These are phyloP conservation scores for Euphorbia pulcherrima DNA, from an alignment of 345 rosid genomes.

Conservation along the genomic window DNA sequence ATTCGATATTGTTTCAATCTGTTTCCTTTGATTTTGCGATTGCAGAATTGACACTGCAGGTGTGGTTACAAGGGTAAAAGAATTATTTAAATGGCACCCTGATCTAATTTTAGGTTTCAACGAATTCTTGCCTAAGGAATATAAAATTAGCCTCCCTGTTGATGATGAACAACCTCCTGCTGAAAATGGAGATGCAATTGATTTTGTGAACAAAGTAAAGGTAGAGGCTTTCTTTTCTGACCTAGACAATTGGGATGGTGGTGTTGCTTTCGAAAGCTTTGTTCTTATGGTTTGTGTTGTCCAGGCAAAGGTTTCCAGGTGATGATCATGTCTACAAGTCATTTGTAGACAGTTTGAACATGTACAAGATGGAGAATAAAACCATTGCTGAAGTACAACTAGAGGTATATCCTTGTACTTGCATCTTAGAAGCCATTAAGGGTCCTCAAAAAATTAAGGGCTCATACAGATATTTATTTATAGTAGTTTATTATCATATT, in stretches of 20 bases:
- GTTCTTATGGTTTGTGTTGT: constrained; percentile 15
- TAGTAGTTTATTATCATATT: constrained; percentile 8
- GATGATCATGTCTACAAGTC: constrained; percentile 31
- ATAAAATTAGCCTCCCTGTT: constrained; percentile 29
- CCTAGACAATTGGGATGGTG: not conserved
- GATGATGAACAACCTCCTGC: constrained; percentile 31
- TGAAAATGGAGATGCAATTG: constrained; percentile 35
- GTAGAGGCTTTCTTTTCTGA: constrained; percentile 4
- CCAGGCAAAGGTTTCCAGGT: constrained; percentile 36
- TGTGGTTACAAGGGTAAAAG: constrained; percentile 34
- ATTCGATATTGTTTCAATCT: not conserved
- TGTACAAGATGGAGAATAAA: constrained; percentile 34
- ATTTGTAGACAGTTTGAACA: constrained; percentile 32
- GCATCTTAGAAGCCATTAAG: no score
- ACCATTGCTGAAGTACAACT: constrained; percentile 33
- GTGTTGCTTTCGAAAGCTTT: not conserved
- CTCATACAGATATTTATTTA: no score
- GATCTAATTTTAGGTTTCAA: constrained; percentile 37
- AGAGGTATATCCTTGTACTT: constrained; percentile 29
- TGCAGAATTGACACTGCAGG: constrained; percentile 34
- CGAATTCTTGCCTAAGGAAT: constrained; percentile 35
- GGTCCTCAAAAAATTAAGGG: no score
- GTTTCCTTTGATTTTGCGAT: not conserved
- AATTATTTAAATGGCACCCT: constrained; percentile 35
- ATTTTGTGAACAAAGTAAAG: constrained; percentile 37